Conservation (phyloP, 2,329 filamentous ascomycete genomes). For the Neofusicoccum cordaticola region DNA sequence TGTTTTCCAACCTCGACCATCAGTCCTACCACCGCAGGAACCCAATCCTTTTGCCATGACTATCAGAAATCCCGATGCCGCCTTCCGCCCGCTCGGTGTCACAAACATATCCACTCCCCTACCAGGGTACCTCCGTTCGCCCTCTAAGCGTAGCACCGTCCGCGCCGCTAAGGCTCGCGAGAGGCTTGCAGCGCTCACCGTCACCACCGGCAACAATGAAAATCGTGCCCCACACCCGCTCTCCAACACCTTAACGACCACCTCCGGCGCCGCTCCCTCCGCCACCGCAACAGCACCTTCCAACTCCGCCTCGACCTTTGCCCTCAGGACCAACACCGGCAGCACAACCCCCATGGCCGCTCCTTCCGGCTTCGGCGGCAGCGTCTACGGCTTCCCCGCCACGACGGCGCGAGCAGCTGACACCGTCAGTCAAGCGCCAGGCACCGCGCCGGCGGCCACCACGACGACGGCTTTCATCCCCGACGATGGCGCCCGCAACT, state of each 20-base stretch:
- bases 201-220: not conserved
- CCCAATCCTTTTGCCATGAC: conserved; percentile 23
- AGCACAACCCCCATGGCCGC: conserved; percentile 10
- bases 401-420: not conserved
- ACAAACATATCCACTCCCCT: conserved; percentile 21
- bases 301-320: not conserved
- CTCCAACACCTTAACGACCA: not conserved
- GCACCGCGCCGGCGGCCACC: not conserved
- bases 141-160: conserved; percentile 40
- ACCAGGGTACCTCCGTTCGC: conserved; percentile 47
- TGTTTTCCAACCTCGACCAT: not conserved
- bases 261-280: conserved; percentile 22
- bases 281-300: conserved; percentile 26
- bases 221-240: not conserved
- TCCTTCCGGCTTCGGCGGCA: not conserved
- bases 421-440: not conserved
- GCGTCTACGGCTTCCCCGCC: not conserved
- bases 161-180: conserved; percentile 21
- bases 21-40: conserved; percentile 19
- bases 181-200: conserved; percentile 17
- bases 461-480: not conserved
- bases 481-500: not conserved
- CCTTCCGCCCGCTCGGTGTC: not conserved
- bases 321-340: conserved; percentile 1
- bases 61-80: conserved; percentile 28